Evolutionary conservation across 495 filamentous ascomycete genomes (phyloP), one percentile per base, ranked within the genome.

Genomic region (Xeromyces bisporus): DNA sequence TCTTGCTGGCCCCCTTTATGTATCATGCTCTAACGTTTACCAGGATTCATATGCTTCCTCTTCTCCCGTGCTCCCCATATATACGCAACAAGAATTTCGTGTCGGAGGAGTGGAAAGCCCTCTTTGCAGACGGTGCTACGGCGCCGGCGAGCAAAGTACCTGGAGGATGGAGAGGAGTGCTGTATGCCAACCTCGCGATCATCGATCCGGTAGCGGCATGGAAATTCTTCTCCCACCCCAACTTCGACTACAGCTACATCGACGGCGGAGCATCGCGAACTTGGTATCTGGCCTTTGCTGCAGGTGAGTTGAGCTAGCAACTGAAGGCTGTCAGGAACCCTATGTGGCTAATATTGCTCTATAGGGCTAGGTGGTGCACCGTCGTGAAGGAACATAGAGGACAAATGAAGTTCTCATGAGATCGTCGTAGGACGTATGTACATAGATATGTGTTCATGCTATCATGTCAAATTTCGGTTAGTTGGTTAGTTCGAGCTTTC

Each of bases 21-120:
- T 4, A 4, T 21, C 20, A 21, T 21, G 9, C 9, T 4, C 20
- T 21, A 9, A 21, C 9, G 20, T 4, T 4, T 5, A 21, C 4
- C 18, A 62, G 79, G 31, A 96, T 97, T 35, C 89, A 97, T 58
- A 97, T 97, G 89, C 56, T 97, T 23, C 89, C 91, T 1, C 62
- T 93, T 28, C 66, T 80, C 20, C 81, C 89, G 1, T 64, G 62
- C 33, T 75, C 73, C 0, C 56, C 75, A 11, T 71, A 77, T 32
- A 75, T 73, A 2, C 73, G 91, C 11, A 62, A 62, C 1, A 42
- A 47, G n/a, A 53, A 55, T 0, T 94, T 93, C 40, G 82, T 91
- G 2, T 47, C 48, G 12, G 67, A 93, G 52, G 89, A 97, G 53
- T 97, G 91, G 89, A 58, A 75, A 16, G 64, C 64, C 9, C 83